Percentiles rank a stretch among this genome's conserved stretches.
These are phyloP conservation scores for Pyrus pyrifolia DNA, from an alignment of 306 rosid genomes.

Conservation along the genomic window DNA sequence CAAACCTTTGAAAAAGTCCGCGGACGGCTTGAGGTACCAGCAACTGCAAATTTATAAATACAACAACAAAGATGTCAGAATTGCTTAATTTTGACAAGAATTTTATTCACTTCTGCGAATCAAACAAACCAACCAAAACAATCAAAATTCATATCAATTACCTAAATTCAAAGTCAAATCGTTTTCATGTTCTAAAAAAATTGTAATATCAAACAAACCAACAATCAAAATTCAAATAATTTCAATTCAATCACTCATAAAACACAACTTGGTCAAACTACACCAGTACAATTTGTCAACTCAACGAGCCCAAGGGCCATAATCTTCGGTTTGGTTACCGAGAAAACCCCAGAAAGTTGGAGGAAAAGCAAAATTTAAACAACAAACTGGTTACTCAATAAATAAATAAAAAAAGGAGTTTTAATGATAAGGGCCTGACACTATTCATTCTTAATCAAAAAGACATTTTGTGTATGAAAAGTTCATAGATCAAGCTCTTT, in stretches of 20 bases:
- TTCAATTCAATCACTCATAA: neutral
- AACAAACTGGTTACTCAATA: neutral
- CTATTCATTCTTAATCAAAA: too few relatives aligned
- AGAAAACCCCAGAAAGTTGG: neutral
- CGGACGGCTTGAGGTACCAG: constrained; percentile 78
- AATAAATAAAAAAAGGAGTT: neutral
- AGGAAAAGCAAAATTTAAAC: neutral
- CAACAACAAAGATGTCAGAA: neutral
- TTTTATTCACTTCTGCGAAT: too few relatives aligned
- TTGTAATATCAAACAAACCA: neutral
- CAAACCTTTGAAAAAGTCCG: constrained; percentile 61
- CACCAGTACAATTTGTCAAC: neutral
- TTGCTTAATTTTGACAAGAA: too few relatives aligned
- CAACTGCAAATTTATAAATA: constrained; percentile 43
- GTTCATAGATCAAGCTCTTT: too few relatives aligned
- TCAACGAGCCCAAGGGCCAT: neutral
- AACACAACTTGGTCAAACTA: neutral
- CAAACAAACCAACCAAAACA: neutral
- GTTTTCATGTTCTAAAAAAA: neutral
- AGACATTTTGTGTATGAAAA: too few relatives aligned
- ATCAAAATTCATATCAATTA: neutral
- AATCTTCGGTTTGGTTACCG: neutral
- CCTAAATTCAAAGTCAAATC: neutral
- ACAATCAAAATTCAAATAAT: neutral
- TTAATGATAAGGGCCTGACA: too few relatives aligned